A percentile compares a stretch with the other conserved stretches of the same genome.
These are phyloP conservation scores for Bimuria novae-zelandiae DNA, from an alignment of 2,329 filamentous ascomycete species.

Conservation along the genomic window DNA sequence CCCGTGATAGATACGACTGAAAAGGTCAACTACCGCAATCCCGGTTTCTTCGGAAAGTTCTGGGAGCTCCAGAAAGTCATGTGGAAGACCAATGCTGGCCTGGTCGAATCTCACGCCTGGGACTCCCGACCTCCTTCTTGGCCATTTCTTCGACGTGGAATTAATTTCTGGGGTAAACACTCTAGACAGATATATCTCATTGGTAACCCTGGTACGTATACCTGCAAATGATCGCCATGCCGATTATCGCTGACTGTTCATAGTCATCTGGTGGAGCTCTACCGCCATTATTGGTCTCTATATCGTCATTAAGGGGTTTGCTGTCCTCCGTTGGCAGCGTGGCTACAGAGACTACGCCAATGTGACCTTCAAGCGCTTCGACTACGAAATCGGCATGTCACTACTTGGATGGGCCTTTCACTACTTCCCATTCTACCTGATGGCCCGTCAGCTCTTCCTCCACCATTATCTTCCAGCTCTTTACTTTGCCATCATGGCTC, in stretches of 20 bases:
- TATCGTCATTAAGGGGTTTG: constrained; percentile 81
- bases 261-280: constrained; percentile 87
- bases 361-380: constrained; percentile 89
- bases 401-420: constrained; percentile 96
- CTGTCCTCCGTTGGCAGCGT: constrained; percentile 91
- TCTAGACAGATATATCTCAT: constrained; percentile 83
- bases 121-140: constrained; percentile 93
- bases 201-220: constrained; percentile 63
- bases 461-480: constrained; percentile 98
- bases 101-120: constrained; percentile 97
- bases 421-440: constrained; percentile 98
- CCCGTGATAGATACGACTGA: constrained; percentile 64
- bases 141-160: constrained; percentile 89
- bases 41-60: constrained; percentile 97
- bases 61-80: constrained; percentile 97
- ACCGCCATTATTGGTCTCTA: constrained; percentile 79
- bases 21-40: constrained; percentile 93
- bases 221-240: not conserved
- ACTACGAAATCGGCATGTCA: constrained; percentile 90
- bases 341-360: constrained; percentile 85
- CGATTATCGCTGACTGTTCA: not conserved
- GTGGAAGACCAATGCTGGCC: constrained; percentile 97
- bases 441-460: constrained; percentile 96
- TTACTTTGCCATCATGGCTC: constrained; percentile 88
- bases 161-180: constrained; percentile 95